These are phyloP conservation scores for Nephelium lappaceum DNA, from an alignment of 345 rosid species.

Conservation along the genomic window DNA sequence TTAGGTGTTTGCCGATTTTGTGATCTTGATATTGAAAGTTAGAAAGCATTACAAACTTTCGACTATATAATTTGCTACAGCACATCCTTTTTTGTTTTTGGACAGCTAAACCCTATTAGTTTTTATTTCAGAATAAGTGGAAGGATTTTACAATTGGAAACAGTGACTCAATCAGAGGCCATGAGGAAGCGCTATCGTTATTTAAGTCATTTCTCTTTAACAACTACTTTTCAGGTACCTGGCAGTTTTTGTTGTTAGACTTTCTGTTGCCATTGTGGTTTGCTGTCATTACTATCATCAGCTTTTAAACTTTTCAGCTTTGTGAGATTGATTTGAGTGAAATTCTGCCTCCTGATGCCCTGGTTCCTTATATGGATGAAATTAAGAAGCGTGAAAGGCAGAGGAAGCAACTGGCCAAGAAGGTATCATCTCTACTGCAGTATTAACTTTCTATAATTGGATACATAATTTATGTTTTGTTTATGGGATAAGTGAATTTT, in stretches of 20 bases:
- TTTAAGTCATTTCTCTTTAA: constrained; percentile 88
- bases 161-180: constrained; percentile 83
- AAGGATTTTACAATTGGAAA: constrained; percentile 80
- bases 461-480: not conserved
- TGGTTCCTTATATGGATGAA: constrained; percentile 85
- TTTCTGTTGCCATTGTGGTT: not conserved
- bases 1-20: not conserved
- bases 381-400: constrained; percentile 82
- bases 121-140: constrained; percentile 67
- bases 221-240: constrained; percentile 78
- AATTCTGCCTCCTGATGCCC: constrained; percentile 60
- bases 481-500: not conserved
- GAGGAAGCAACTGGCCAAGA: constrained; percentile 73
- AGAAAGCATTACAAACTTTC: not conserved
- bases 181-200: constrained; percentile 84
- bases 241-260: not conserved
- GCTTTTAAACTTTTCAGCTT: constrained; percentile 52
- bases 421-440: constrained; percentile 45
- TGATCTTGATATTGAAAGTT: not conserved
- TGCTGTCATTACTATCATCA: constrained; percentile 9
- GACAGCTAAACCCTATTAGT: not conserved
- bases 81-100: not conserved
- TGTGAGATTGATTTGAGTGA: constrained; percentile 88
- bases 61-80: not conserved
- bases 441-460: not conserved